A percentile compares a stretch with the other conserved stretches of the same genome.
phyloP scores from a whole-genome alignment of 2,329 filamentous ascomycete genomes.

The Pseudogymnoascus sp. region DNA sequence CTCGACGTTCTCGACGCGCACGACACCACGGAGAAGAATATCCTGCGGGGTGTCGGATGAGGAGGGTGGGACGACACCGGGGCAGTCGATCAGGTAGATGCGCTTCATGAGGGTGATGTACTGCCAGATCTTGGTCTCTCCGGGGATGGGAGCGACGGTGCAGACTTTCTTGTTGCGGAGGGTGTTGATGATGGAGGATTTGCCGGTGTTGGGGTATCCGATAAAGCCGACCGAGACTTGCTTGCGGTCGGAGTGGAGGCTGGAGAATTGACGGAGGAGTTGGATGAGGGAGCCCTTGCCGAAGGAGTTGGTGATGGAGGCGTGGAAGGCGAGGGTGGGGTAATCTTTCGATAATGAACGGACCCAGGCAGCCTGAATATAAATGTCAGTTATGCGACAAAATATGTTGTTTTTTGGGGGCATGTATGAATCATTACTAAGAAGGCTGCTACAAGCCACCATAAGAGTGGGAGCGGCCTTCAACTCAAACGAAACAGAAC shows the following conservation, averaged over 20 bases:
- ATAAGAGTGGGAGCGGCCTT: conserved; percentile 64
- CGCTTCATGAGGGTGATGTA: conserved; percentile 94
- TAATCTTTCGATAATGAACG: conserved; percentile 81
- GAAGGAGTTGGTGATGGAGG: conserved; percentile 91
- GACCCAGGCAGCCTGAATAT: conserved; percentile 80
- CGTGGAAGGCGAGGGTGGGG: conserved; percentile 90
- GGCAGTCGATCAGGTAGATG: conserved; percentile 93
- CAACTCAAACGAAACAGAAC: conserved; percentile 96
- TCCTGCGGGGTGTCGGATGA: conserved; percentile 78
- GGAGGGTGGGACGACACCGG: conserved; percentile 89
- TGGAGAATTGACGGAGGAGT: conserved; percentile 85
- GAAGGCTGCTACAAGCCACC: conserved; percentile 71
- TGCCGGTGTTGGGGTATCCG: conserved; percentile 88
- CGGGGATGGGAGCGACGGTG: conserved; percentile 87
- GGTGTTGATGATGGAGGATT: conserved; percentile 96
- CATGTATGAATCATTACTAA: conserved; percentile 99
- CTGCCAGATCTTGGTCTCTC: conserved; percentile 97
- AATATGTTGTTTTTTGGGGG: conserved; percentile 20
- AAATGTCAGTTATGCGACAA: conserved; percentile 21
- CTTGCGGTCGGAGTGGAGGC: conserved; percentile 82
- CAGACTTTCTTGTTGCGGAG: conserved; percentile 91
- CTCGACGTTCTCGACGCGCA: conserved; percentile 91
- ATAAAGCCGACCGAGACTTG: conserved; percentile 79
- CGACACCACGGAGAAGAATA: conserved; percentile 82
- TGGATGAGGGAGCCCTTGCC: conserved; percentile 93